A percentile compares a stretch with the other conserved stretches of the same genome.
Evolutionary conservation across 345 rosid species (phyloP).

Genomic region (Citrus cavaleriei): DNA sequence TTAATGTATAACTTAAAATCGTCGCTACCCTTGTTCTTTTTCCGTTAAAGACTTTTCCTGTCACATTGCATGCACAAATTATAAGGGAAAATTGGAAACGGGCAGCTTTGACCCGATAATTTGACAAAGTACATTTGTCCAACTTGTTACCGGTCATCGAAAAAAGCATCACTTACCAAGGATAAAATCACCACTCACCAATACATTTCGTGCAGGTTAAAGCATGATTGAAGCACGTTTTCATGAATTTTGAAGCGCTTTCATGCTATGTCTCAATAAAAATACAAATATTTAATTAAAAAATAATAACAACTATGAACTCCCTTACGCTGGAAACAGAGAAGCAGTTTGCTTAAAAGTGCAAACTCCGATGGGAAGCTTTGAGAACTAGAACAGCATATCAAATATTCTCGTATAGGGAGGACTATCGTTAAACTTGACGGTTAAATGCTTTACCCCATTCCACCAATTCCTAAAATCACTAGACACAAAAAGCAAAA

Average conservation of each 20-base stretch:
- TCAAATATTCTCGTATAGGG: not conserved
- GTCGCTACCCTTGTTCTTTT: too few relatives aligned
- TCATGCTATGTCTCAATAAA: not conserved
- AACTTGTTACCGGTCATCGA: too few relatives aligned
- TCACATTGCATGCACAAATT: too few relatives aligned
- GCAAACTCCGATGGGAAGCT: not conserved
- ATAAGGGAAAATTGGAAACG: too few relatives aligned
- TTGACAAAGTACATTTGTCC: too few relatives aligned
- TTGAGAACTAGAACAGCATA: not conserved
- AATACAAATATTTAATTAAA: not conserved
- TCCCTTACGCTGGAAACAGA: not conserved
- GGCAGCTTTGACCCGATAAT: too few relatives aligned
- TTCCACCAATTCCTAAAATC: not conserved
- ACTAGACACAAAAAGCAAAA: not conserved
- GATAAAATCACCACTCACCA: not conserved
- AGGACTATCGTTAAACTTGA: not conserved
- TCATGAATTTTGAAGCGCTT: not conserved
- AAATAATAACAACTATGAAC: not conserved
- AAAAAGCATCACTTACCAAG: too few relatives aligned
- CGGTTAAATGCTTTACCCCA: not conserved
- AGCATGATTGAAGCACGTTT: not conserved
- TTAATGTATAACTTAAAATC: too few relatives aligned
- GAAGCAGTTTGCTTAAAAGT: not conserved
- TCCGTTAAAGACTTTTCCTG: too few relatives aligned
- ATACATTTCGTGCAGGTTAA: too few relatives aligned